Base-by-base conservation (phyloP, 1,284 basidiomycete genomes). In the Ganoderma lucidum region DNA sequence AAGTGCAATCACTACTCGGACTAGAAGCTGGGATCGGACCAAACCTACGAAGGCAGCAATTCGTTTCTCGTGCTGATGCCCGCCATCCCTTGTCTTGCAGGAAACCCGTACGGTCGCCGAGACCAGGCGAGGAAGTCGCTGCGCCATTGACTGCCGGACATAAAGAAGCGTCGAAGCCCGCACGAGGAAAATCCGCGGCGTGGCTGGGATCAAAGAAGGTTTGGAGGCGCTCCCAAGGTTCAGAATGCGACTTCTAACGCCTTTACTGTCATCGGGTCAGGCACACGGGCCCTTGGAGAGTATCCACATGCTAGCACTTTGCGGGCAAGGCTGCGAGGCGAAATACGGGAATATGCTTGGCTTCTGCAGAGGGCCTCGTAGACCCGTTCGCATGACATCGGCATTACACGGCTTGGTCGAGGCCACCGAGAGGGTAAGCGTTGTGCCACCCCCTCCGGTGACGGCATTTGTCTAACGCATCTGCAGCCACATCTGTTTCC, bases 401-500 rank as follows among this genome's bases (percentile, higher is more conserved):
- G 59, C 39, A 39, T 61, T 30, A 12, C 59, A 42, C 59, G 59
- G 59, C 59, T 30, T 37, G 19, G 39, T 61, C 37, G 39, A 42
- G 23, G 48, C 48, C 23, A 28, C 5, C 37, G 59, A 42, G n/a
- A 10, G 59, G 37, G 12, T 30, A 42, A 56, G 53, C 6, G 32
- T 56, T 61, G 35, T 61, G 23, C 59, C 59, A 23, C 23, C 37
- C 6, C n/a, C 39, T 23, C 37, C 39, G 37, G 59, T 61, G 59
- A 61, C 59, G 59, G 59, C 59, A 61, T 41, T 61, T 61, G 37
- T 19, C 35, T 41, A 42, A 42, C 14, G 12, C 14, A 17, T 61
- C 59, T 41, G 39, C 59, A 61, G 37, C 59, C 39, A 42, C 59
- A 61, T 42, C 23, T 41, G 59, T 61, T 61, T 42, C 59, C 59